Conservation (phyloP, 2,329 filamentous ascomycete species). For the Phialophora chinensis region DNA sequence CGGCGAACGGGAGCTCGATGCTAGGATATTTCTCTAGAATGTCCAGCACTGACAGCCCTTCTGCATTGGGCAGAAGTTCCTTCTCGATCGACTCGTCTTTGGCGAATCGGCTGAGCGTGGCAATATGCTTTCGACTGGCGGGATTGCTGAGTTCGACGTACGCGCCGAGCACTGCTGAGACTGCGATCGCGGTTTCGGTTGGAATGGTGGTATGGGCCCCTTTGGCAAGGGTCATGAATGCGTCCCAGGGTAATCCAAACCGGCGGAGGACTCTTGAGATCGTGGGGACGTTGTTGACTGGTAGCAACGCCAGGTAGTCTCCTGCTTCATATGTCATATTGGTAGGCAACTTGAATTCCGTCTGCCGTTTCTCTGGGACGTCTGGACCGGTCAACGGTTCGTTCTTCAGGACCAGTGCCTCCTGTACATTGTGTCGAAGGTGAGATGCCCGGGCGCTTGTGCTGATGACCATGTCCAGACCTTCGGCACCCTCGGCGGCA, state of each 20-base stretch:
- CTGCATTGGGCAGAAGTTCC: slow-evolving; percentile 9
- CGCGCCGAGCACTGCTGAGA: slow-evolving; percentile 67
- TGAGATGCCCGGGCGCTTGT: slow-evolving; percentile 60
- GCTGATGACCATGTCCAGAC: slow-evolving; percentile 60
- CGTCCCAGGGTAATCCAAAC: slow-evolving; percentile 73
- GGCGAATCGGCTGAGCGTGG: slow-evolving; percentile 27
- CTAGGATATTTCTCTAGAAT: slow-evolving; percentile 69
- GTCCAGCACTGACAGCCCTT: slow-evolving; percentile 59
- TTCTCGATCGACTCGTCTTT: slow-evolving; percentile 27
- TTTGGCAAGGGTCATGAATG: slow-evolving; percentile 66
- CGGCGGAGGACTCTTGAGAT: slow-evolving; percentile 67
- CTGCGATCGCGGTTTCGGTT: slow-evolving; percentile 63
- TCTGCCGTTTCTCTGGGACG: slow-evolving; percentile 65
- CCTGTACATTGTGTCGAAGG: slow-evolving; percentile 68
- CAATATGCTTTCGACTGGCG: slow-evolving; percentile 65
- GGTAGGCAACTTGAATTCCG: slow-evolving; percentile 71
- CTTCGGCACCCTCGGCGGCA: slow-evolving; percentile 38
- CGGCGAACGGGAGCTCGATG: slow-evolving; percentile 66
- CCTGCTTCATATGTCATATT: slow-evolving; percentile 71
- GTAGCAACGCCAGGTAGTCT: slow-evolving; percentile 77
- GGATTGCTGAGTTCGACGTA: slow-evolving; percentile 77
- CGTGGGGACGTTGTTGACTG: slow-evolving; percentile 68
- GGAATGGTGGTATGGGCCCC: slow-evolving; percentile 61
- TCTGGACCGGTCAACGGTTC: slow-evolving; percentile 58
- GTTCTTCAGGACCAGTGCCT: slow-evolving; percentile 64